Evolutionary conservation across 352 stramenopile species (phyloP), one percentile per base, ranked within the genome.

Genomic region (Pythium scleroteichum): DNA sequence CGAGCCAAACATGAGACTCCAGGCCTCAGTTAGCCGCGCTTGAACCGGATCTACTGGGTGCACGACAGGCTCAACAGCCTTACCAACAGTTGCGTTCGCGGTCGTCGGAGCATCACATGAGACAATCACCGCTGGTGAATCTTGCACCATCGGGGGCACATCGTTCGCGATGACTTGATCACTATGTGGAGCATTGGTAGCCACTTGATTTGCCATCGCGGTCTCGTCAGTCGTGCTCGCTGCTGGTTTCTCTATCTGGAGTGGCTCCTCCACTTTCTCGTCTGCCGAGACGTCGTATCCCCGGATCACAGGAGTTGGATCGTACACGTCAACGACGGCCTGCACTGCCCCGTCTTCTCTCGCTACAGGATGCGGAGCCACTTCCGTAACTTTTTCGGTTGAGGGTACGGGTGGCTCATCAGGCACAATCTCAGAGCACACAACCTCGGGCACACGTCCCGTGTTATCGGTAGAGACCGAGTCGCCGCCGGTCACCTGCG

Each of bases 1-100:
- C 29, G 76, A 73, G 0, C 77, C 76, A 58, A 90, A 90, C 23
- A 90, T 75, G 38, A 80, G 66, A 0, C 66, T 55, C 78, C 78
- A 88, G 4, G 72, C 74, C 2, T 55, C 60, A 24, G 71, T 79
- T 0, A 76, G 79, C 48, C 75, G 68, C 6, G 66, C 54, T 17
- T 68, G 50, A 47, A 87, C 78, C 1, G 69, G 35, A 0, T 71
- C 75, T 0, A 69, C 72, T 13, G 22, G 3, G 13, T 40, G 40
- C 7, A 76, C 44, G 0, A 71, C 75, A 4, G 32, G 12, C 1
- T 17, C 27, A 24, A 20, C n/a, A n/a, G n/a, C n/a, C n/a, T n/a
- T n/a, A n/a, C n/a, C n/a, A n/a, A n/a, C 26, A 16, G 8, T 9
- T 58, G 35, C 42, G n/a, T 20, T 4, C 6, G 17, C 19, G 16